Percentiles rank a stretch among this genome's conserved stretches.
These are phyloP conservation scores for Emergomyces orientalis DNA, from an alignment of 2,329 filamentous ascomycete genomes.

Conservation along the genomic window DNA sequence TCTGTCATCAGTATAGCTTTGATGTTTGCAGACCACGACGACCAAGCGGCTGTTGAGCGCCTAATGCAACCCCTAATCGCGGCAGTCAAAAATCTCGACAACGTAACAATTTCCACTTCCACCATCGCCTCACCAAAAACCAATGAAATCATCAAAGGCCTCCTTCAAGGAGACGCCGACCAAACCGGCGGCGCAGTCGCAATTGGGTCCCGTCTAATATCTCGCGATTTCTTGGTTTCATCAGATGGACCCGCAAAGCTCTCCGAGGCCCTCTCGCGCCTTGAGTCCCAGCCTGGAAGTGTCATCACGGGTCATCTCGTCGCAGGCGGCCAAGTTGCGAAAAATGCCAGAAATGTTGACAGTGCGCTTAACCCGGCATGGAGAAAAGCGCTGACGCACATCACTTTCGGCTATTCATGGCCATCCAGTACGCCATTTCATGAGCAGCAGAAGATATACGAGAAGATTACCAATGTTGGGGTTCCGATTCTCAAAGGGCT, in stretches of 20 bases:
- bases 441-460: constrained; percentile 29
- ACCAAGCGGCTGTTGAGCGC: constrained; percentile 15
- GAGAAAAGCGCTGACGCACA: constrained; percentile 5
- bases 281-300: constrained; percentile 16
- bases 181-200: constrained; percentile 18
- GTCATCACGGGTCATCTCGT: constrained; percentile 24
- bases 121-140: constrained; percentile 19
- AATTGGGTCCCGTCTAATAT: constrained; percentile 28
- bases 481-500: constrained; percentile 30
- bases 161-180: constrained; percentile 20
- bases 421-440: constrained; percentile 20
- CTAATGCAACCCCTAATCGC: constrained; percentile 17
- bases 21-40: constrained; percentile 21
- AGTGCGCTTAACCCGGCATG: constrained; percentile 8
- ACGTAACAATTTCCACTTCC: constrained; percentile 14
- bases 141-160: constrained; percentile 14
- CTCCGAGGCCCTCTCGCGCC: constrained; percentile 29
- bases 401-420: constrained; percentile 27
- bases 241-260: constrained; percentile 22
- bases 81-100: constrained; percentile 15
- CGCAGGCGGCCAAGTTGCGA: constrained; percentile 30
- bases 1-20: constrained; percentile 13
- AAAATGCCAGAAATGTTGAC: constrained; percentile 30
- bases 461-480: constrained; percentile 28
- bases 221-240: constrained; percentile 25